phyloP scores from a whole-genome alignment of 352 stramenopile genomes.

The Phytophthora hibernalis region DNA sequence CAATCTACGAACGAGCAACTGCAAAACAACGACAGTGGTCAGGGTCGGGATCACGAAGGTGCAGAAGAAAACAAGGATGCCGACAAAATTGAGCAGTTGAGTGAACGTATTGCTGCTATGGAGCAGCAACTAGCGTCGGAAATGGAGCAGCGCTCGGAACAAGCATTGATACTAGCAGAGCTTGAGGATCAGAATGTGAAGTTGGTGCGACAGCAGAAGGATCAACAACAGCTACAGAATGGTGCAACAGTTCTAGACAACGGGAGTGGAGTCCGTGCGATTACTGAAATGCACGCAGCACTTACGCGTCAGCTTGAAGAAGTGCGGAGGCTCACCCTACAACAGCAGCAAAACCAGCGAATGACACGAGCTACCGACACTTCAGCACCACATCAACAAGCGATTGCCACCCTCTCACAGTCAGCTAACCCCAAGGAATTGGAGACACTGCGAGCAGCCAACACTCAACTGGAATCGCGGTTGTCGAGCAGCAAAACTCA shows the following conservation, averaged over 20 bases:
- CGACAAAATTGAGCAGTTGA: constrained; percentile 7
- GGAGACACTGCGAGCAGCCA: constrained; percentile 33
- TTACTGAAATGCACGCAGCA: constrained; percentile 50
- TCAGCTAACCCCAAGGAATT: constrained; percentile 15
- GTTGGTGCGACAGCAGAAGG: constrained; percentile 10
- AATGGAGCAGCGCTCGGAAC: constrained; percentile 29
- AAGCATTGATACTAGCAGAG: constrained; percentile 26
- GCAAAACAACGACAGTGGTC: not conserved
- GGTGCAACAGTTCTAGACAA: constrained; percentile 3
- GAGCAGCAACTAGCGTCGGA: constrained; percentile 29
- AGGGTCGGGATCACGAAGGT: not conserved
- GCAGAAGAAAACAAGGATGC: not conserved
- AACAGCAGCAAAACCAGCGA: constrained; percentile 24
- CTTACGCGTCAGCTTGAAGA: constrained; percentile 55
- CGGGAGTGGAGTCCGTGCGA: constrained; percentile 20
- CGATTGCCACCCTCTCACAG: not conserved
- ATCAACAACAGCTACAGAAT: constrained; percentile 5
- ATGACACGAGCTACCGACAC: not conserved
- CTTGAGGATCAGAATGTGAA: constrained; percentile 26
- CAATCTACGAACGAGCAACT: constrained; percentile 1
- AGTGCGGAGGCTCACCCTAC: constrained; percentile 40
- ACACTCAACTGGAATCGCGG: constrained; percentile 46
- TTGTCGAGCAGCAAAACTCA: constrained; percentile 47
- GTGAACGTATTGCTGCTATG: constrained; percentile 11
- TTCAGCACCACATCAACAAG: not conserved